A percentile compares a stretch with the other conserved stretches of the same genome.
These are phyloP conservation scores for Pseudocercospora fuligena DNA, from an alignment of 2,329 filamentous ascomycete genomes.

Conservation along the genomic window DNA sequence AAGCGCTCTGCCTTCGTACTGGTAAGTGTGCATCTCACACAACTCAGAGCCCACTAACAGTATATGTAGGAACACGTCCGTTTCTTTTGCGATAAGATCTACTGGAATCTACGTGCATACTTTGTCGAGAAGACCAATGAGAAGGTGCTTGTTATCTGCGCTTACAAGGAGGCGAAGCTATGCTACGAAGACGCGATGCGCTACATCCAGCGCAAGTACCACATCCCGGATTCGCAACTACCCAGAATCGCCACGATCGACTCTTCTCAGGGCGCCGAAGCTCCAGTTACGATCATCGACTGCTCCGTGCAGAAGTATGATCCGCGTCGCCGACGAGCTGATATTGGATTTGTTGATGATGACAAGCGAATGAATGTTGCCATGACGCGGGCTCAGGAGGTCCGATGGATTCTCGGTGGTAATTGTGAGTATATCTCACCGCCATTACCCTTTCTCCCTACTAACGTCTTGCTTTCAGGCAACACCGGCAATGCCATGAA, in stretches of 20 bases:
- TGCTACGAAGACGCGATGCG: slow-evolving; percentile 19
- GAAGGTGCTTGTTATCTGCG: slow-evolving; percentile 27
- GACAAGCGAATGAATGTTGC: slow-evolving; percentile 26
- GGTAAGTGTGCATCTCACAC: background rate
- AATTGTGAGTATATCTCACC: background rate
- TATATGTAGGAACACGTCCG: slow-evolving; percentile 19
- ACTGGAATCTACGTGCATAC: slow-evolving; percentile 21
- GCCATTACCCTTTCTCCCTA: background rate
- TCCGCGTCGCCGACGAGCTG: background rate
- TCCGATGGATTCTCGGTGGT: slow-evolving; percentile 25
- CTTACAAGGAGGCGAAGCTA: slow-evolving; percentile 25
- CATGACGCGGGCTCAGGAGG: slow-evolving; percentile 23
- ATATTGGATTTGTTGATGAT: slow-evolving; percentile 26
- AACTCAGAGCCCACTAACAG: background rate
- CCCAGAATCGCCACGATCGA: slow-evolving; percentile 27
- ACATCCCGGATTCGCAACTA: slow-evolving; percentile 11
- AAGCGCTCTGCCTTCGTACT: slow-evolving; percentile 23
- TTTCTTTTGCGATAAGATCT: slow-evolving; percentile 29
- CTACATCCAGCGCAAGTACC: slow-evolving; percentile 11
- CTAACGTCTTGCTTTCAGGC: background rate
- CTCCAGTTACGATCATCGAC: slow-evolving; percentile 27
- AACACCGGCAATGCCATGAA: background rate
- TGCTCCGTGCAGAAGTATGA: slow-evolving; percentile 20
- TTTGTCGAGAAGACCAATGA: slow-evolving; percentile 15
- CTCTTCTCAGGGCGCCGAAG: slow-evolving; percentile 23